Percentiles rank a stretch among this genome's conserved stretches.
These are phyloP conservation scores for Arachis hypogaea DNA, from an alignment of 306 rosid species.

Conservation along the genomic window DNA sequence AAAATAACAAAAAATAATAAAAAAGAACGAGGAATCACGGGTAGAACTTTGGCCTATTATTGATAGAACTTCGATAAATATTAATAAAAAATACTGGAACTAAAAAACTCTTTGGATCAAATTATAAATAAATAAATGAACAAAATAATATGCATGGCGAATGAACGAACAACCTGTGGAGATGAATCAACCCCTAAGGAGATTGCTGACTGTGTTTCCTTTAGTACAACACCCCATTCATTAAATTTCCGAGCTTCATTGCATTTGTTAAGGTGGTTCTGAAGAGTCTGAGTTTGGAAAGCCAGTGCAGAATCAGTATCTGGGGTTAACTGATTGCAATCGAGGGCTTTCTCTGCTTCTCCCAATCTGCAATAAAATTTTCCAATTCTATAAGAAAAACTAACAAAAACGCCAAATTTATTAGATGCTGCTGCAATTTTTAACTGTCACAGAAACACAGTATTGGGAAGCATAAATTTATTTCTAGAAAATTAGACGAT, in stretches of 20 bases:
- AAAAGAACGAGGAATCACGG: too few species aligned
- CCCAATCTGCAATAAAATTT: slow-evolving; percentile 63
- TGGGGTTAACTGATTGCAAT: slow-evolving; percentile 48
- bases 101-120: too few species aligned
- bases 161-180: slow-evolving; percentile 71
- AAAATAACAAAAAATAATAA: too few species aligned
- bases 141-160: not conserved
- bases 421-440: too few species aligned
- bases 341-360: slow-evolving; percentile 72
- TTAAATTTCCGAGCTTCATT: slow-evolving; percentile 60
- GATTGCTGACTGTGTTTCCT: slow-evolving; percentile 68
- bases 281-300: slow-evolving; percentile 58
- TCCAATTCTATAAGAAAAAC: slow-evolving; percentile 12
- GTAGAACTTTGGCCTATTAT: not conserved
- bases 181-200: slow-evolving; percentile 75
- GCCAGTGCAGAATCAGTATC: slow-evolving; percentile 43
- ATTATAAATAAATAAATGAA: not conserved
- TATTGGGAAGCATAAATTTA: too few species aligned
- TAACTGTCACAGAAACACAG: too few species aligned
- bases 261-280: slow-evolving; percentile 63
- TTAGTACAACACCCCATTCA: slow-evolving; percentile 65
- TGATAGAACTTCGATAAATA: not conserved
- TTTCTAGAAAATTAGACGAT: too few species aligned
- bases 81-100: too few species aligned
- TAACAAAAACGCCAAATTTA: not conserved